A percentile compares a stretch with the other conserved stretches of the same genome.
phyloP scores from a whole-genome alignment of 2,329 filamentous ascomycete genomes.

The Emmonsiellopsis sp. region DNA sequence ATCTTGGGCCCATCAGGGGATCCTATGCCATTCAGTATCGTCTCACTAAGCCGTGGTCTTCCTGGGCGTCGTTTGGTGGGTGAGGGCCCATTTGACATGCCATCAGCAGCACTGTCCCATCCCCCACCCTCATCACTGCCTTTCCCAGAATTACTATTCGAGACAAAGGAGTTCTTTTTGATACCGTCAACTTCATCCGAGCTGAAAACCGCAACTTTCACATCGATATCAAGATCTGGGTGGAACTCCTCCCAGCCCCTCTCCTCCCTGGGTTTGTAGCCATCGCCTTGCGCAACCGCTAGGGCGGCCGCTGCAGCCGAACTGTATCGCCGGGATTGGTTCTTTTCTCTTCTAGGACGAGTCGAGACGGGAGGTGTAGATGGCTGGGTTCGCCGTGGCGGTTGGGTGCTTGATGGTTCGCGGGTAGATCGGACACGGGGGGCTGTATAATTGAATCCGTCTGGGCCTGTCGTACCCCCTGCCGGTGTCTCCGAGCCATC shows the following conservation, averaged over 20 bases:
- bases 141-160: constrained; percentile 14
- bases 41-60: constrained; percentile 52
- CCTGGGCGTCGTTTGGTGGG: constrained; percentile 49
- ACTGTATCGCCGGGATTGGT: constrained; percentile 54
- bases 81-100: constrained; percentile 25
- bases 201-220: constrained; percentile 65
- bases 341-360: constrained; percentile 33
- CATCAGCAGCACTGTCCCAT: constrained; percentile 31
- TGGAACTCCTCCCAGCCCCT: constrained; percentile 97
- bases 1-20: constrained; percentile 47
- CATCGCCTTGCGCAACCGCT: constrained; percentile 82
- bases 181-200: constrained; percentile 79
- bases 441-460: constrained; percentile 37
- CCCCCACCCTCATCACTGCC: constrained; percentile 15
- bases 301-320: constrained; percentile 78
- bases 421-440: constrained; percentile 43
- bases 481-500: constrained; percentile 54
- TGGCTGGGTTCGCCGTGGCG: constrained; percentile 12
- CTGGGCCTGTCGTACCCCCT: constrained; percentile 35
- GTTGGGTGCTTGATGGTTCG: constrained; percentile 42
- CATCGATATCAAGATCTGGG: constrained; percentile 84
- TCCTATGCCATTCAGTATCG: constrained; percentile 51
- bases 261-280: constrained; percentile 95
- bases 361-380: constrained; percentile 27
- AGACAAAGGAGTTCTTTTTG: constrained; percentile 30